A percentile compares a stretch with the other conserved stretches of the same genome.
Evolutionary conservation across 345 rosid species (phyloP).

Genomic region (Sonneratia alba): DNA sequence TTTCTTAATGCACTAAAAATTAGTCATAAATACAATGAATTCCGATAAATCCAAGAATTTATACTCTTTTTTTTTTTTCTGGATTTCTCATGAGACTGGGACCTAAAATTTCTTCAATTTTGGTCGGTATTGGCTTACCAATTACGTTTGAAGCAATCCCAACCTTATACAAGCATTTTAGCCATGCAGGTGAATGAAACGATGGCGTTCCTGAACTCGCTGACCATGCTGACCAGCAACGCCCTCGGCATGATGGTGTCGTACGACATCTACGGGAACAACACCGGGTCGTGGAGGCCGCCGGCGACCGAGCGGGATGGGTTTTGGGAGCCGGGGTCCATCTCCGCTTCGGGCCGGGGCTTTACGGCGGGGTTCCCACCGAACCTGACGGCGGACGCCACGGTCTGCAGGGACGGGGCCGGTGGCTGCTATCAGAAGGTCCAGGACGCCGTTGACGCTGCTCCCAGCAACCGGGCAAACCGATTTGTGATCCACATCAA

Average conservation of each 20-base stretch:
- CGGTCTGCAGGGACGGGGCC: conserved; percentile 25
- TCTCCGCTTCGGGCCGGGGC: background rate
- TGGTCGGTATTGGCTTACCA: too few species aligned
- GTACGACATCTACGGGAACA: conserved; percentile 21
- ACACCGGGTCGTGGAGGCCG: conserved; percentile 21
- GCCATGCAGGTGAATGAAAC: conserved; percentile 12
- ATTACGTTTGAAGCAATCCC: too few species aligned
- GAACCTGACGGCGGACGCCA: conserved; percentile 19
- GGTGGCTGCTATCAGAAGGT: conserved; percentile 27
- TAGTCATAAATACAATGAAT: too few species aligned
- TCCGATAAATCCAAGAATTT: too few species aligned
- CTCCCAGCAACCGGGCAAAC: conserved; percentile 20
- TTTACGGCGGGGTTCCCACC: conserved; percentile 17
- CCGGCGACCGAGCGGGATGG: conserved; percentile 39
- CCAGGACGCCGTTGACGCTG: conserved; percentile 38
- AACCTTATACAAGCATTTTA: too few species aligned
- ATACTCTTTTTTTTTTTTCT: too few species aligned
- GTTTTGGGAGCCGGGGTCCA: conserved; percentile 13
- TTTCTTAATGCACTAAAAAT: too few species aligned
- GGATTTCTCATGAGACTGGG: too few species aligned
- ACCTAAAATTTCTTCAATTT: too few species aligned
- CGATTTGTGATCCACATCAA: conserved; percentile 41
- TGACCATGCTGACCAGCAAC: conserved; percentile 24
- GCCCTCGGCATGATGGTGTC: conserved; percentile 31
- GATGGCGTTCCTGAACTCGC: conserved; percentile 26